phyloP scores from a whole-genome alignment of 108 stramenopile species.

The Cyclostephanos invisitatus region DNA sequence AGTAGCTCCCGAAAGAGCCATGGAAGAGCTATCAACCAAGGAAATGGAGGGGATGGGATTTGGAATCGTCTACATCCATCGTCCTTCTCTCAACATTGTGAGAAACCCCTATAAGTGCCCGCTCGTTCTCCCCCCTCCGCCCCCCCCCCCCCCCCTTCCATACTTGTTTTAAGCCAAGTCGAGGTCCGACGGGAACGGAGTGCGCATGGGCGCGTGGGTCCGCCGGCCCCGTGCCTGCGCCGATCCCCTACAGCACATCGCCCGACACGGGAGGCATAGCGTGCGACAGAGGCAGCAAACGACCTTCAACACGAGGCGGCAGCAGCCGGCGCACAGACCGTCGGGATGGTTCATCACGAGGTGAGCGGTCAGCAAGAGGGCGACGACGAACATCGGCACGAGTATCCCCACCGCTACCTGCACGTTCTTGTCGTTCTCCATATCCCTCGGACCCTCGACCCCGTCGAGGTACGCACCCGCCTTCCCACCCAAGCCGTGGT shows the following conservation, averaged over 20 bases:
- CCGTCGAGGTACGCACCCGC: conserved; percentile 30
- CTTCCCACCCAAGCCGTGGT: conserved; percentile 19
- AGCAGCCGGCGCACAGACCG: conserved; percentile 47
- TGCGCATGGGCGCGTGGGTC: conserved; percentile 43
- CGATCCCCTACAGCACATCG: conserved; percentile 37
- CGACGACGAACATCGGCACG: conserved; percentile 24
- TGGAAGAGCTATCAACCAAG: neutral
- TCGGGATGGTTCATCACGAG: conserved; percentile 48
- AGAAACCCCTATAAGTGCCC: neutral
- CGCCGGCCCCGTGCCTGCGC: conserved; percentile 21
- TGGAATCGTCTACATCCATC: neutral
- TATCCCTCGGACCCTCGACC: conserved; percentile 34
- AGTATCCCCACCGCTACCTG: conserved; percentile 37
- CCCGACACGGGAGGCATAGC: conserved; percentile 40
- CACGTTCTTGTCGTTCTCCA: conserved; percentile 43
- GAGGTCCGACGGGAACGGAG: conserved; percentile 42
- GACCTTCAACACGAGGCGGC: conserved; percentile 34
- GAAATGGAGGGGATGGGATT: too few relatives aligned
- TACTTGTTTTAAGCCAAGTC: conserved; percentile 30
- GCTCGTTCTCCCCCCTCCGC: neutral
- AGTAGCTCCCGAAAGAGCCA: too few relatives aligned
- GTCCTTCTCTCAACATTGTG: neutral
- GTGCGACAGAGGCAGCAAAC: conserved; percentile 31
- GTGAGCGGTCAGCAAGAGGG: conserved; percentile 27
- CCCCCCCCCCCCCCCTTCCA: neutral